Conservation (phyloP, 73 alveolate genomes). For the Paramecium pentaurelia region DNA sequence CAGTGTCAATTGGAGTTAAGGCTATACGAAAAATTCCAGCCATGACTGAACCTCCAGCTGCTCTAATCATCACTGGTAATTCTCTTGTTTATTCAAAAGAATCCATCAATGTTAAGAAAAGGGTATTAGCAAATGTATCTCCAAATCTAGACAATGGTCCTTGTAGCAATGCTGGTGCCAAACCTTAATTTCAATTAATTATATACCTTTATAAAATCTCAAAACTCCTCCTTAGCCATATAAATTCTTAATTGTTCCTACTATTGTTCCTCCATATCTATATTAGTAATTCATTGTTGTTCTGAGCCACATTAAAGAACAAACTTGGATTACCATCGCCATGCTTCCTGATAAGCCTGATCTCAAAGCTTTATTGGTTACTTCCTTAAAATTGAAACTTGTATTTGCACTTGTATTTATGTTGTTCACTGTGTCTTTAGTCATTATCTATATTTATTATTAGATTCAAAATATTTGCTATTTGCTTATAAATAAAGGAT, state of each 20-base stretch:
- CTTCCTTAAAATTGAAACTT: background rate
- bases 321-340: slow-evolving; percentile 76
- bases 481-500: background rate
- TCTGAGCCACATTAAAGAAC: slow-evolving; percentile 78
- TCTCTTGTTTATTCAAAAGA: slow-evolving; percentile 58
- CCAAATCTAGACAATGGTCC: slow-evolving; percentile 80
- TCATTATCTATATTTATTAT: background rate
- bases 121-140: slow-evolving; percentile 74
- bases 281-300: slow-evolving; percentile 80
- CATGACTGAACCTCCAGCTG: slow-evolving; percentile 71
- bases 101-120: slow-evolving; percentile 56
- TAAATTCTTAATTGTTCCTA: slow-evolving; percentile 56
- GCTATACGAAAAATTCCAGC: slow-evolving; percentile 69
- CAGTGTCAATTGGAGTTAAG: slow-evolving; percentile 69
- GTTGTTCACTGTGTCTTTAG: background rate
- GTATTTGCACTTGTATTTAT: background rate
- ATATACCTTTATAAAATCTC: slow-evolving; percentile 69
- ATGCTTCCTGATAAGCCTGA: slow-evolving; percentile 73
- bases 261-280: slow-evolving; percentile 70
- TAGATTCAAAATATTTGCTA: background rate
- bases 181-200: background rate
- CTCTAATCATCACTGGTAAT: slow-evolving; percentile 70
- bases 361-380: slow-evolving; percentile 56
- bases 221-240: slow-evolving; percentile 76
- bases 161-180: slow-evolving; percentile 70